Conservation (phyloP, 2,329 filamentous ascomycete genomes). For the Penicillium polonicum region DNA sequence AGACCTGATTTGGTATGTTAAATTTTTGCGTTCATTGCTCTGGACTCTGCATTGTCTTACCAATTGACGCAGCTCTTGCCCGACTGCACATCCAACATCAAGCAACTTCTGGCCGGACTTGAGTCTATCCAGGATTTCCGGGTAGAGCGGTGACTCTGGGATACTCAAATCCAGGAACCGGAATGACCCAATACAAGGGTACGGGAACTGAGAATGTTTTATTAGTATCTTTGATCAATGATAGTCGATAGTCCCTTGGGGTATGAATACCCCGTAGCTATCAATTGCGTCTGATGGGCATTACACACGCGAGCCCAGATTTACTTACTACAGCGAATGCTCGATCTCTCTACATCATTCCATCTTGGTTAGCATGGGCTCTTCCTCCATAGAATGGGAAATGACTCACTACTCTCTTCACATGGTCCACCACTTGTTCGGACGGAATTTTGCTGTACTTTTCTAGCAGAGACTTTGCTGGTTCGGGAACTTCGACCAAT, state of each 20-base stretch:
- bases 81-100: constrained; percentile 25
- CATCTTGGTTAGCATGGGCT: neutral
- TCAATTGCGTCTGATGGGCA: neutral
- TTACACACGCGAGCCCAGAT: neutral
- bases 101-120: constrained; percentile 23
- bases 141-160: constrained; percentile 19
- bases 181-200: constrained; percentile 26
- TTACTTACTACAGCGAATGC: constrained; percentile 20
- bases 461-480: constrained; percentile 19
- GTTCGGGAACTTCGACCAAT: constrained; percentile 14
- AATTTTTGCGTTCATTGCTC: neutral
- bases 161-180: constrained; percentile 25
- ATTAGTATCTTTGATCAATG: neutral
- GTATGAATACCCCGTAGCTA: neutral
- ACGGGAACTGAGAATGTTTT: constrained; percentile 18
- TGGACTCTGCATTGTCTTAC: constrained; percentile 1
- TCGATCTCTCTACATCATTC: constrained; percentile 17
- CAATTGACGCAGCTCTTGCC: constrained; percentile 26
- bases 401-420: constrained; percentile 18
- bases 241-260: too few relatives aligned
- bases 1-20: constrained; percentile 11
- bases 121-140: constrained; percentile 21
- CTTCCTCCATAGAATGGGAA: neutral
- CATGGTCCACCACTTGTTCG: constrained; percentile 17
- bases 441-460: constrained; percentile 21